These are phyloP conservation scores for Puccinia triticina DNA, from an alignment of 1,284 basidiomycete species.

Conservation along the genomic window DNA sequence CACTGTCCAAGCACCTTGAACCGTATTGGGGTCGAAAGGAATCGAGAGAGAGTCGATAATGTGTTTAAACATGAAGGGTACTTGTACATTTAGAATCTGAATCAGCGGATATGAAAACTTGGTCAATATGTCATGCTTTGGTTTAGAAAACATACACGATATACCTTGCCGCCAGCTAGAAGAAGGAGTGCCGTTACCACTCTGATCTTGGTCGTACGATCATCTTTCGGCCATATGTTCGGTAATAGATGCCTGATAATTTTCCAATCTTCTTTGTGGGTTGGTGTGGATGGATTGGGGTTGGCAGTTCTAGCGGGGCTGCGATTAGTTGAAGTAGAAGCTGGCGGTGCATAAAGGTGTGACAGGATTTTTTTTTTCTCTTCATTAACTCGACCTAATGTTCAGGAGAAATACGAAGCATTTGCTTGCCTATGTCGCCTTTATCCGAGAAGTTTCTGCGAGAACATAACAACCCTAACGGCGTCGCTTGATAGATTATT, in stretches of 20 bases:
- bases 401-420: background rate
- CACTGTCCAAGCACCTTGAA: slow-evolving; percentile 43
- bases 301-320: too few relatives aligned
- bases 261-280: slow-evolving; percentile 52
- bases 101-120: slow-evolving; percentile 57
- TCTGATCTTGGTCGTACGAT: slow-evolving; percentile 65
- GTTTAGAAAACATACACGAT: slow-evolving; percentile 5
- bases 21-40: slow-evolving; percentile 46
- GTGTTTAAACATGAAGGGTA: slow-evolving; percentile 50
- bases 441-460: background rate
- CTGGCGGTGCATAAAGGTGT: background rate
- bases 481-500: background rate
- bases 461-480: too few relatives aligned
- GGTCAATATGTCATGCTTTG: slow-evolving; percentile 53
- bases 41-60: slow-evolving; percentile 43
- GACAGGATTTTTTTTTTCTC: background rate
- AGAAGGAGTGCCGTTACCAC: slow-evolving; percentile 82
- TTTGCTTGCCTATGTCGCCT: slow-evolving; percentile 14
- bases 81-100: slow-evolving; percentile 50
- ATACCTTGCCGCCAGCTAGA: slow-evolving; percentile 82
- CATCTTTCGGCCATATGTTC: slow-evolving; percentile 67
- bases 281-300: background rate
- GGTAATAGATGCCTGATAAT: slow-evolving; percentile 66
- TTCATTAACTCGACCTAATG: background rate
- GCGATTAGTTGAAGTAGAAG: background rate